These are phyloP conservation scores for Ichthyophthirius multifiliis DNA, from an alignment of 169 alveolate species.

Conservation along the genomic window DNA sequence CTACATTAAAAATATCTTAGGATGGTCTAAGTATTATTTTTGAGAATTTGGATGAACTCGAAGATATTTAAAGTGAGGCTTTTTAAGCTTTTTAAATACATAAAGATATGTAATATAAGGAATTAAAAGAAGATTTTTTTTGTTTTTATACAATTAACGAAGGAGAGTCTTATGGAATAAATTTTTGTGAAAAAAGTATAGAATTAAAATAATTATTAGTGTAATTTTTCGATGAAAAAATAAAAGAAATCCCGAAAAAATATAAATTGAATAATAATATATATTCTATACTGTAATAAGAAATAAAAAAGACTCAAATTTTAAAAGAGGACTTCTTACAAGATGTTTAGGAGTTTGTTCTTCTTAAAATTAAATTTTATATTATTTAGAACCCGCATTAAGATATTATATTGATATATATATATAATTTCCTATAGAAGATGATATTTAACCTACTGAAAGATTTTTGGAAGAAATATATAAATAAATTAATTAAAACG, in stretches of 20 bases:
- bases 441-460: not conserved
- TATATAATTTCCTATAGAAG: constrained; percentile 3
- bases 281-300: not conserved
- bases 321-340: not conserved
- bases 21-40: not conserved
- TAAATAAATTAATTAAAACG: not conserved
- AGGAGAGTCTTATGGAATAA: constrained; percentile 1
- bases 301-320: not conserved
- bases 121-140: not conserved
- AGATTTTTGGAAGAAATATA: not conserved
- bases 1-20: not conserved
- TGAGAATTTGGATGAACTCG: not conserved
- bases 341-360: not conserved
- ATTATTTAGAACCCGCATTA: not conserved
- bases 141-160: not conserved
- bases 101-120: not conserved
- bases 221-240: not conserved
- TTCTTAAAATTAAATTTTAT: not conserved
- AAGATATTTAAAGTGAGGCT: not conserved
- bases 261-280: not conserved
- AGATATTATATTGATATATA: not conserved
- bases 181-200: not conserved
- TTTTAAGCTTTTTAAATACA: not conserved
- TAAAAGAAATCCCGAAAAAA: not conserved
- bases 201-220: not conserved